Evolutionary conservation across 129 eudicot genomes (phyloP).

Genomic region (Gnaphalium uliginosum): DNA sequence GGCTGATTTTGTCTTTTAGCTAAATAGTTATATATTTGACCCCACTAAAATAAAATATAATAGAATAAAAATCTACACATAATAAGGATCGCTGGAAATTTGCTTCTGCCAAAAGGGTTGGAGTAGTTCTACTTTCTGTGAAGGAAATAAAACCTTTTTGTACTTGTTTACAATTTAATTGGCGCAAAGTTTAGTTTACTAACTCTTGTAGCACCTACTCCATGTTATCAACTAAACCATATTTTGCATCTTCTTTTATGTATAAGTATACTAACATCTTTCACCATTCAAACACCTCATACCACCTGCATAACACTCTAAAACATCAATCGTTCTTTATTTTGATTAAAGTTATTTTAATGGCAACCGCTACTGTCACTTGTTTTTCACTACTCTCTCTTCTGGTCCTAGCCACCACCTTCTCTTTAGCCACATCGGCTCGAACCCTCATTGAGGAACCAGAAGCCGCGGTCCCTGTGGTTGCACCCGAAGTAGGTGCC

Average conservation of each 20-base stretch:
- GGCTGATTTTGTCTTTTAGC: no score
- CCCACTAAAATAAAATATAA: no score
- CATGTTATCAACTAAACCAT: slow-evolving; percentile 18
- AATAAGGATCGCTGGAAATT: no score
- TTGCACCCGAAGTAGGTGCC: slow-evolving; percentile 23
- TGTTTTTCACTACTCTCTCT: slow-evolving; percentile 27
- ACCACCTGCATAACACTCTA: background rate
- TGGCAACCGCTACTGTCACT: slow-evolving; percentile 28
- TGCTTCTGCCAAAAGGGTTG: background rate
- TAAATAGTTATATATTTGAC: no score
- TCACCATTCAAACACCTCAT: slow-evolving; percentile 14
- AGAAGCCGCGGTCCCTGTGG: slow-evolving; percentile 22
- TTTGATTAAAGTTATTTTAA: slow-evolving; percentile 19
- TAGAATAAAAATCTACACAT: no score
- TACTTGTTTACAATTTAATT: slow-evolving; percentile 7
- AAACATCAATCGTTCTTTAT: slow-evolving; percentile 10
- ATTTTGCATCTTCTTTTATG: background rate
- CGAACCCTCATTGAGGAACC: slow-evolving; percentile 40
- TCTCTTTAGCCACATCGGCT: slow-evolving; percentile 28
- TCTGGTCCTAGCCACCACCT: slow-evolving; percentile 28
- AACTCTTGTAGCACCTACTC: slow-evolving; percentile 22
- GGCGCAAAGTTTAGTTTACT: slow-evolving; percentile 19
- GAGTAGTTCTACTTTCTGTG: background rate
- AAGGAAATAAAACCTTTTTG: slow-evolving; percentile 7
- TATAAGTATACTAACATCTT: slow-evolving; percentile 24